These are phyloP conservation scores for Colletotrichum falcatum DNA, from an alignment of 2,329 filamentous ascomycete genomes.

Conservation along the genomic window DNA sequence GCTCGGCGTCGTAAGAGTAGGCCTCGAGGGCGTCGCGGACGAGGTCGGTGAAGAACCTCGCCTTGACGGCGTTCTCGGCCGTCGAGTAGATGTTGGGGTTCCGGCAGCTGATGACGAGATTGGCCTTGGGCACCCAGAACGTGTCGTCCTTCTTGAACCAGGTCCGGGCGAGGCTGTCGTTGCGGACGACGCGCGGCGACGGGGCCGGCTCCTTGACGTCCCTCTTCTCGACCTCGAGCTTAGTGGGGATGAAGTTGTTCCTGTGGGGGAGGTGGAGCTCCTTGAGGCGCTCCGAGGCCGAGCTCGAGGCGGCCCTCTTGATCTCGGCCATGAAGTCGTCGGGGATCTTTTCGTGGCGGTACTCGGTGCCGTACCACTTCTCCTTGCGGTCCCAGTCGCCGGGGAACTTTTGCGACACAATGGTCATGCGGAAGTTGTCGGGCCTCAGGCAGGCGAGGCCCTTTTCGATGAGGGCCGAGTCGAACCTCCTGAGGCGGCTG, in stretches of 20 bases:
- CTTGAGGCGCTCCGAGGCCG: conserved; percentile 69
- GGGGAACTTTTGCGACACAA: conserved; percentile 86
- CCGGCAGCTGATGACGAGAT: conserved; percentile 82
- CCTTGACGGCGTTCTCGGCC: conserved; percentile 81
- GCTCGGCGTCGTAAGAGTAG: conserved; percentile 95
- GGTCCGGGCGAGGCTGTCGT: conserved; percentile 82
- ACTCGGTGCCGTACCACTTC: conserved; percentile 98
- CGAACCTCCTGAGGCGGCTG: conserved; percentile 81
- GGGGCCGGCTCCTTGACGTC: conserved; percentile 81
- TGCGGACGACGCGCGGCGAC: conserved; percentile 84
- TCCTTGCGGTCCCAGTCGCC: conserved; percentile 89
- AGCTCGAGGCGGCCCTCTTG: conserved; percentile 69
- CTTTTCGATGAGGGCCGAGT: conserved; percentile 79
- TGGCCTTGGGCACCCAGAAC: conserved; percentile 98
- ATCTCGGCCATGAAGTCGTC: conserved; percentile 79
- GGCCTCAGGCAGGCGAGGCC: conserved; percentile 81
- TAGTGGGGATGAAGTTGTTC: conserved; percentile 95
- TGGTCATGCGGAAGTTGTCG: conserved; percentile 88
- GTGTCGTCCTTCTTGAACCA: conserved; percentile 99
- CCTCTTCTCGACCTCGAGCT: conserved; percentile 94
- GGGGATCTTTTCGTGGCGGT: conserved; percentile 84
- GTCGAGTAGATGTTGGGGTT: conserved; percentile 85
- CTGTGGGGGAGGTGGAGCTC: conserved; percentile 88
- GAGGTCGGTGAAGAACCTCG: conserved; percentile 84
- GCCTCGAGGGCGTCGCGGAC: conserved; percentile 91